phyloP scores from a whole-genome alignment of 2,329 filamentous ascomycete species.

The Intubia oerlemansii region DNA sequence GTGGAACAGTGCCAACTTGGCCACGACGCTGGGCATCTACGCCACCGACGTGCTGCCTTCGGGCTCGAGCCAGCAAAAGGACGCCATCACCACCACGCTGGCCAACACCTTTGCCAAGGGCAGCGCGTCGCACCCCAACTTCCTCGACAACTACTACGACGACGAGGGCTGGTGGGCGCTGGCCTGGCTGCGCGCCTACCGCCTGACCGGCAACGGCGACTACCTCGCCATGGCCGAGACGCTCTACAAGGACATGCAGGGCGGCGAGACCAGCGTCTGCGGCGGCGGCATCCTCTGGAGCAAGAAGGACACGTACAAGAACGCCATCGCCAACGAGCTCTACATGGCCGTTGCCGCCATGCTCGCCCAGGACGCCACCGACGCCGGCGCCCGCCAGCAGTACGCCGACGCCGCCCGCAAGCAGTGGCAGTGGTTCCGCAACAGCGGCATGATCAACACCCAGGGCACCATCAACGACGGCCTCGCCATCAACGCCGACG shows the following conservation, averaged over 20 bases:
- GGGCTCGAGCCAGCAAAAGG: conserved; percentile 12
- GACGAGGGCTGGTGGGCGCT: conserved; percentile 44
- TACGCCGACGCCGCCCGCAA: conserved; percentile 24
- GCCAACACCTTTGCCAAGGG: conserved; percentile 24
- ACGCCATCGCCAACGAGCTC: conserved; percentile 35
- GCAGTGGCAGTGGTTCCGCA: conserved; percentile 30
- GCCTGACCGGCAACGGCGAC: conserved; percentile 21
- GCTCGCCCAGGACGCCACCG: conserved; percentile 21
- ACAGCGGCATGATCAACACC: conserved; percentile 26
- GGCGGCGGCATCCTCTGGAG: conserved; percentile 38
- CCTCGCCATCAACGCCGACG: conserved; percentile 18
- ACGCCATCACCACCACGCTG: conserved; percentile 19
- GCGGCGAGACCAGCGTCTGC: conserved; percentile 17
- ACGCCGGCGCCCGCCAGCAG: conserved; percentile 11
- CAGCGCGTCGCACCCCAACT: conserved; percentile 21
- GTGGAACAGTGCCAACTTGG: conserved; percentile 52
- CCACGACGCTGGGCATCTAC: conserved; percentile 27
- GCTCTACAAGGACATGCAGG: conserved; percentile 33
- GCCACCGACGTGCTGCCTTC: conserved; percentile 3
- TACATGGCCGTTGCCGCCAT: conserved; percentile 29
- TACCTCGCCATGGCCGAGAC: conserved; percentile 29
- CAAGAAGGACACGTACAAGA: conserved; percentile 27
- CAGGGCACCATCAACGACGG: conserved; percentile 30
- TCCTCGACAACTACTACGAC: conserved; percentile 35
- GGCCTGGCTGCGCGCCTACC: conserved; percentile 31